phyloP scores from a whole-genome alignment of 2,329 filamentous ascomycete species.

The Aspergillus tubingensis region DNA sequence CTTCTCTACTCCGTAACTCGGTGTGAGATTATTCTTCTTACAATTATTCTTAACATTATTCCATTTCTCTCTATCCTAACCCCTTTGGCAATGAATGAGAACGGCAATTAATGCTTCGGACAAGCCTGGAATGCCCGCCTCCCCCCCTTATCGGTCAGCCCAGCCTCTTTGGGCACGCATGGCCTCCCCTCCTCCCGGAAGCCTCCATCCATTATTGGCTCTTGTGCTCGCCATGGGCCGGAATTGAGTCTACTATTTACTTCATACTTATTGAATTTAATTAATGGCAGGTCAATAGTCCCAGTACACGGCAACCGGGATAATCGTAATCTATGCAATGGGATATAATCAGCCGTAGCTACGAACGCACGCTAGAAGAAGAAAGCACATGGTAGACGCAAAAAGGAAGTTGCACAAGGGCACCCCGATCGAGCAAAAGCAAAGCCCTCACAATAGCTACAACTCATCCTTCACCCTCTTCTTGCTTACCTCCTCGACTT shows the following conservation, averaged over 20 bases:
- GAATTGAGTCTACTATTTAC: not conserved
- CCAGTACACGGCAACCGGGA: not conserved
- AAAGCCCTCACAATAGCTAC: slow-evolving; percentile 20
- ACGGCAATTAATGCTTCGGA: not conserved
- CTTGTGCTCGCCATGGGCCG: not conserved
- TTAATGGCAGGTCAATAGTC: not conserved
- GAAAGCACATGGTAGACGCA: not conserved
- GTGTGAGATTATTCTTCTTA: too few species aligned
- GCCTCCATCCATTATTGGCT: not conserved
- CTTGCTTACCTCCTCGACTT: slow-evolving; percentile 35
- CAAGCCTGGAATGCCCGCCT: not conserved
- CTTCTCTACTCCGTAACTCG: too few species aligned
- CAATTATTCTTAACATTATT: too few species aligned
- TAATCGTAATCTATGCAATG: not conserved
- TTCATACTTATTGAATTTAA: not conserved
- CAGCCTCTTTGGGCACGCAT: slow-evolving; percentile 2
- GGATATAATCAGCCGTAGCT: slow-evolving; percentile 2
- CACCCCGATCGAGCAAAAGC: not conserved
- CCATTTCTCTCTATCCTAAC: too few species aligned
- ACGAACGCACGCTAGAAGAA: not conserved
- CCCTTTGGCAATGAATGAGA: not conserved
- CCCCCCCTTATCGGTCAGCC: not conserved
- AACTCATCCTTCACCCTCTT: slow-evolving; percentile 45
- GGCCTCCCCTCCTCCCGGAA: not conserved
- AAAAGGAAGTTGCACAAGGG: not conserved